Percentiles rank a stretch among this genome's conserved stretches.
phyloP scores from a whole-genome alignment of 768 basidiomycete species.

The Termitomyces eurrhizus region DNA sequence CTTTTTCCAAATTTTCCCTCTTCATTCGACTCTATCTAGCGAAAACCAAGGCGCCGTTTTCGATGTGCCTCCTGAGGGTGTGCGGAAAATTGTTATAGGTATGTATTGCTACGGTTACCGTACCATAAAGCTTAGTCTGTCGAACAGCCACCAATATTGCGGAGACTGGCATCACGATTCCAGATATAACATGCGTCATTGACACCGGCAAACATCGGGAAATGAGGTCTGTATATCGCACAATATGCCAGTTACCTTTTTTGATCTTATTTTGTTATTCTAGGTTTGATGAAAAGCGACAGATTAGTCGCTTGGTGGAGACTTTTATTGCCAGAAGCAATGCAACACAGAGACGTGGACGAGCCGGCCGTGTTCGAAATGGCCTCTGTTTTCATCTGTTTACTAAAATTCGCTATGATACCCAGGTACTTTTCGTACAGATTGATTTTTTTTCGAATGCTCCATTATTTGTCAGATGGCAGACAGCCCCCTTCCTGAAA shows the following conservation, averaged over 20 bases:
- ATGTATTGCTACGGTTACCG: constrained; percentile 15
- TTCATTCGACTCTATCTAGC: constrained; percentile 91
- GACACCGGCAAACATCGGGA: constrained; percentile 93
- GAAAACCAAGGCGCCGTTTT: constrained; percentile 92
- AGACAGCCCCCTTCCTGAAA: constrained; percentile 91
- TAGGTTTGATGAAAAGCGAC: constrained; percentile 96
- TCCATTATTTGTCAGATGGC: constrained; percentile 53
- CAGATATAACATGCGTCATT: constrained; percentile 95
- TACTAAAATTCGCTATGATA: constrained; percentile 83
- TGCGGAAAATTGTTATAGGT: constrained; percentile 95
- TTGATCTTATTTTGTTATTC: not conserved
- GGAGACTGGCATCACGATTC: constrained; percentile 98
- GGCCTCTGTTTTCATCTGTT: constrained; percentile 96
- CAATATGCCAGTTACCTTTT: not conserved
- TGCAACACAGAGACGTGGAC: constrained; percentile 83
- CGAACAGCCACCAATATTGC: constrained; percentile 82
- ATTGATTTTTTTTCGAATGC: not conserved
- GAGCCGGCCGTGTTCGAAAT: constrained; percentile 86
- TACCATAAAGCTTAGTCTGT: not conserved
- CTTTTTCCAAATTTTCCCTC: constrained; percentile 72
- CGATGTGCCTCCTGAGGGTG: constrained; percentile 73
- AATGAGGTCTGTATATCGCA: constrained; percentile 72
- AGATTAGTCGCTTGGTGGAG: constrained; percentile 88
- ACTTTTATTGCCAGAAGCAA: constrained; percentile 91
- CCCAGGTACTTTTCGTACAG: constrained; percentile 42